Percentiles rank a stretch among this genome's conserved stretches.
Conservation (phyloP, 371 early-diverging fungal species). For the Mortierella sp. region DNA sequence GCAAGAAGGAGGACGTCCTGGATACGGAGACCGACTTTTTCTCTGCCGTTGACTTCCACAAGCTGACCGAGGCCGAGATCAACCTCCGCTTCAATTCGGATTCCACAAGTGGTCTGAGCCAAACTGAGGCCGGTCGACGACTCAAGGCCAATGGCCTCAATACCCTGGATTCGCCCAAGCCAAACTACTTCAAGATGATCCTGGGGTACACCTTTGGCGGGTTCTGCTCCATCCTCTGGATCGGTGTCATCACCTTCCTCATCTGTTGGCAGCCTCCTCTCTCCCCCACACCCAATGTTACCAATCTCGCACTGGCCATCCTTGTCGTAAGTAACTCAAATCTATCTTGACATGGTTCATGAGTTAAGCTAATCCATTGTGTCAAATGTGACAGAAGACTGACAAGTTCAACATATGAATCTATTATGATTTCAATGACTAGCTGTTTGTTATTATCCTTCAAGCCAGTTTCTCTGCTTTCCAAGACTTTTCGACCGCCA, state of each 20-base stretch:
- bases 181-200: constrained; percentile 61
- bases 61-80: constrained; percentile 56
- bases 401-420: no score
- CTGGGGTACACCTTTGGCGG: constrained; percentile 62
- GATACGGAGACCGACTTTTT: constrained; percentile 44
- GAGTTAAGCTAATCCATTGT: no score
- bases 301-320: constrained; percentile 62
- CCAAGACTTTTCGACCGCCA: constrained; percentile 80
- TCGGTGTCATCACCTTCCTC: constrained; percentile 58
- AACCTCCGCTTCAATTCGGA: constrained; percentile 63
- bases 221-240: constrained; percentile 62
- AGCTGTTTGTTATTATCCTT: constrained; percentile 72
- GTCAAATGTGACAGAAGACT: no score
- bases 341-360: neutral
- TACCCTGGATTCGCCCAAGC: constrained; percentile 59
- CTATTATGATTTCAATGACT: neutral
- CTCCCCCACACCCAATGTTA: constrained; percentile 43
- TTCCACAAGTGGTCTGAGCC: constrained; percentile 60
- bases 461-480: constrained; percentile 78
- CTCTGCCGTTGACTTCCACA: constrained; percentile 58
- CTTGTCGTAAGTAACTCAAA: constrained; percentile 45
- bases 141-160: constrained; percentile 63
- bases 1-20: constrained; percentile 25
- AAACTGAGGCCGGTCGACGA: constrained; percentile 53
- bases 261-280: constrained; percentile 61